These are phyloP conservation scores for Phaffomyces antillensis DNA, from an alignment of 805 yeast genomes.

Conservation along the genomic window DNA sequence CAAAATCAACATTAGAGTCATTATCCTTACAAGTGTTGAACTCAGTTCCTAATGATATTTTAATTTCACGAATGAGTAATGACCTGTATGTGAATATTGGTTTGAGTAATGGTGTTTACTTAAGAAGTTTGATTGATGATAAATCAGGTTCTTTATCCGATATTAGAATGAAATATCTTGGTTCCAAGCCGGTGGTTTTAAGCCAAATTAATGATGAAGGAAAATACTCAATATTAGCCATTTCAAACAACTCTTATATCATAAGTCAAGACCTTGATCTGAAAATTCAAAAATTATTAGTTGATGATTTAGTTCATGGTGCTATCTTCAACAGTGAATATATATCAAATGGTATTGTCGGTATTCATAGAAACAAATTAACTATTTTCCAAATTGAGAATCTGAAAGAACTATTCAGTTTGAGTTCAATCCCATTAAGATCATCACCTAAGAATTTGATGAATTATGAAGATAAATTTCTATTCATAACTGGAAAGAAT, in stretches of 20 bases:
- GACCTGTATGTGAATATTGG: conserved; percentile 61
- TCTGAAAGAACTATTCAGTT: conserved; percentile 25
- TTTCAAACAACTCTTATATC: conserved; percentile 29
- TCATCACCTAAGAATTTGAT: conserved; percentile 44
- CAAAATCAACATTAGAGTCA: conserved; percentile 50
- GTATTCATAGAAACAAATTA: conserved; percentile 44
- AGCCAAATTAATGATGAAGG: conserved; percentile 10
- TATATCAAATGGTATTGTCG: conserved; percentile 54
- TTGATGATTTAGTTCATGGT: conserved; percentile 34
- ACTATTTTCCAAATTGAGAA: conserved; percentile 49
- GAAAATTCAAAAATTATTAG: conserved; percentile 24
- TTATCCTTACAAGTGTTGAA: conserved; percentile 61
- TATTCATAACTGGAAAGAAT: conserved; percentile 15
- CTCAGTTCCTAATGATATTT: conserved; percentile 35
- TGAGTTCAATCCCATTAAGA: conserved; percentile 34
- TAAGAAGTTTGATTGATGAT: conserved; percentile 50
- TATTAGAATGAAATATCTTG: conserved; percentile 65
- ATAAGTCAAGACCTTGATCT: conserved; percentile 20
- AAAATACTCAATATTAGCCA: conserved; percentile 23
- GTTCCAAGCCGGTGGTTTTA: conserved; percentile 55
- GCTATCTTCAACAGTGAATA: conserved; percentile 59
- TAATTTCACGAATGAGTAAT: conserved; percentile 21
- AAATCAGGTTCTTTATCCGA: conserved; percentile 56
- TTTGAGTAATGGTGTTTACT: conserved; percentile 75
- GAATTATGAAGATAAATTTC: conserved; percentile 11